Percentiles rank a stretch among this genome's conserved stretches.
phyloP scores from a whole-genome alignment of 2,329 filamentous ascomycete species.

The Cordyceps tenuipes region DNA sequence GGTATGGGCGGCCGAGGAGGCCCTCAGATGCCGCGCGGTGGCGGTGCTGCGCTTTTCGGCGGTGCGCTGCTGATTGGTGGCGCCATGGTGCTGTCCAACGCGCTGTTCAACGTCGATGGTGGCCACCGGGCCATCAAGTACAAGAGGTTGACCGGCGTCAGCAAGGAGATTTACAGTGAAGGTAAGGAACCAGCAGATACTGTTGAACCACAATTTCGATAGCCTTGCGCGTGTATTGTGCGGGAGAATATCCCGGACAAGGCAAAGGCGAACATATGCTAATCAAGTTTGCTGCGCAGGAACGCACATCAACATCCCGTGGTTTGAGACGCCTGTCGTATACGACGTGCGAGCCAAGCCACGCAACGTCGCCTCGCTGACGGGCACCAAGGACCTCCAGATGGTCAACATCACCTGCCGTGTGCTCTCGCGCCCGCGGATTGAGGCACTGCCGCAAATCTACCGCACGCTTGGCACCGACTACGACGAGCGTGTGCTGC shows the following conservation, averaged over 20 bases:
- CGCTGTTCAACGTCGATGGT: slow-evolving; percentile 82
- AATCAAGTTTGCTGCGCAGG: slow-evolving; percentile 38
- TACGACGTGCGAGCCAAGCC: slow-evolving; percentile 98
- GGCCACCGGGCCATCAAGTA: slow-evolving; percentile 99
- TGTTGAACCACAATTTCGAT: neutral
- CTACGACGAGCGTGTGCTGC: slow-evolving; percentile 93
- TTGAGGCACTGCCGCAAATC: slow-evolving; percentile 88
- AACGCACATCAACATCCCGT: slow-evolving; percentile 89
- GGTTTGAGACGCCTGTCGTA: slow-evolving; percentile 93
- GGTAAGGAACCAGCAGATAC: slow-evolving; percentile 41
- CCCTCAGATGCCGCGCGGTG: slow-evolving; percentile 33
- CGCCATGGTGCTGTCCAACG: slow-evolving; percentile 46
- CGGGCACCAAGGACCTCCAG: slow-evolving; percentile 97
- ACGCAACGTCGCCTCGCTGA: slow-evolving; percentile 91
- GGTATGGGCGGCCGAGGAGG: slow-evolving; percentile 35
- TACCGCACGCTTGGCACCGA: slow-evolving; percentile 92
- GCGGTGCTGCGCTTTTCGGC: slow-evolving; percentile 32
- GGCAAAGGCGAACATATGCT: neutral
- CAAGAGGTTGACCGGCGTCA: slow-evolving; percentile 81
- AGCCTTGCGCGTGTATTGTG: neutral
- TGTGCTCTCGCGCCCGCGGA: slow-evolving; percentile 85
- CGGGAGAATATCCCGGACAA: neutral
- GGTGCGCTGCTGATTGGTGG: slow-evolving; percentile 40
- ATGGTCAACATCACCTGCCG: slow-evolving; percentile 99
- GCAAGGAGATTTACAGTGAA: slow-evolving; percentile 94